These are phyloP conservation scores for Gentiana macrophylla DNA, from an alignment of 257 asterid species.

Conservation along the genomic window DNA sequence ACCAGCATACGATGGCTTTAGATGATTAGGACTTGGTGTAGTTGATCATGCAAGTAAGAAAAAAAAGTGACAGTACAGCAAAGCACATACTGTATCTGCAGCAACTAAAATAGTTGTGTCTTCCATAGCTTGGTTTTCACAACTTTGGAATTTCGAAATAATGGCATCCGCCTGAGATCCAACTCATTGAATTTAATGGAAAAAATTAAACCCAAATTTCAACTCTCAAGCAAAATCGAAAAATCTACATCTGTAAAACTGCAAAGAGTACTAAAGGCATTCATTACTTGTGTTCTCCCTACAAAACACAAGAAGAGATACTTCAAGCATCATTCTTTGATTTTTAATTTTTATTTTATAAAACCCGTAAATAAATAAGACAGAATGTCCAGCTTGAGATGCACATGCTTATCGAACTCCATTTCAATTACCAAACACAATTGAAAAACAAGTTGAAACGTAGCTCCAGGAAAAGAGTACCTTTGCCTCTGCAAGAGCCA, in stretches of 20 bases:
- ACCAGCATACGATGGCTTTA: conserved; percentile 4
- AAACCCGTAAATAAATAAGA: too few species aligned
- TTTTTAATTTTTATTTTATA: too few species aligned
- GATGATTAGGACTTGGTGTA: conserved; percentile 2
- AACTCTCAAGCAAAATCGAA: neutral
- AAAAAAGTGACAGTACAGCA: neutral
- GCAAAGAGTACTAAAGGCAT: neutral
- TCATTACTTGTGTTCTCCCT: neutral
- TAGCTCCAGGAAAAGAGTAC: conserved; percentile 16
- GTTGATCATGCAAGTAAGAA: neutral
- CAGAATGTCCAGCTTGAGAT: too few species aligned
- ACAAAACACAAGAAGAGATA: neutral
- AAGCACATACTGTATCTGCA: conserved; percentile 80
- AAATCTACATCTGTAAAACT: too few species aligned
- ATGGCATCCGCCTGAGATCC: conserved; percentile 80
- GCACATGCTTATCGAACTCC: too few species aligned
- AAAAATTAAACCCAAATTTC: conserved; percentile 4
- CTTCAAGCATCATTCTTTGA: neutral
- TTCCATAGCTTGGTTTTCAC: conserved; percentile 37
- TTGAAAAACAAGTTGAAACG: neutral
- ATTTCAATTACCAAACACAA: too few species aligned
- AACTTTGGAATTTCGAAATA: conserved; percentile 34
- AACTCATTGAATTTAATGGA: conserved; percentile 14
- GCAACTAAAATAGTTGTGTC: conserved; percentile 51
- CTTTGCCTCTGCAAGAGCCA: conserved; percentile 93